phyloP scores from a whole-genome alignment of 163 green algal genomes.

The Botryococcus braunii region DNA sequence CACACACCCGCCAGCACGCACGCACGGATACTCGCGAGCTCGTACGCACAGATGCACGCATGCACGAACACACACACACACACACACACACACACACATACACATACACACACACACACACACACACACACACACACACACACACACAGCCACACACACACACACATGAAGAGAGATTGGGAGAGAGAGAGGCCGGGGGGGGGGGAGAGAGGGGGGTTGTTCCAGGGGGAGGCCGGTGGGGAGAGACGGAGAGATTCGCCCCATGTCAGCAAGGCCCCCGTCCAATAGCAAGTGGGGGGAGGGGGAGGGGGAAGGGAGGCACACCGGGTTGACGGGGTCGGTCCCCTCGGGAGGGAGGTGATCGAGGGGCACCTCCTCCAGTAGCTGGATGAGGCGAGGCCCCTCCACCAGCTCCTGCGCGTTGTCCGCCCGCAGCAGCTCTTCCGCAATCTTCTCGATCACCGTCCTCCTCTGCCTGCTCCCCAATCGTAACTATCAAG shows the following conservation, averaged over 20 bases:
- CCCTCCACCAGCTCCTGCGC: conserved; percentile 30
- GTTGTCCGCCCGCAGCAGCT: conserved; percentile 25
- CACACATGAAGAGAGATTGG: no score
- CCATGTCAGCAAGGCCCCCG: not conserved
- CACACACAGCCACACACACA: no score
- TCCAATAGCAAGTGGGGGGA: not conserved
- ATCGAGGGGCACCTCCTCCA: conserved; percentile 7
- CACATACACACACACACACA: no score
- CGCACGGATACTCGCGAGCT: no score
- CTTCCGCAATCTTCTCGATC: conserved; percentile 31
- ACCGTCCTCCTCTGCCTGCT: conserved; percentile 19
- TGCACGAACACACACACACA: no score
- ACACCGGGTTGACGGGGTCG: not conserved
- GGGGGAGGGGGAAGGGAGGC: not conserved
- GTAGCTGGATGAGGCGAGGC: conserved; percentile 29
- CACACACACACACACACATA: no score
- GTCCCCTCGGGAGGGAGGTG: not conserved
- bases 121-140: no score
- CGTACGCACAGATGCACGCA: no score
- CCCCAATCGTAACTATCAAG: not conserved
- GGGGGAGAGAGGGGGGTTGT: not conserved
- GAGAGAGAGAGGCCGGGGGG: no score
- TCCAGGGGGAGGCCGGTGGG: not conserved
- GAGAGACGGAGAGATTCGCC: not conserved
- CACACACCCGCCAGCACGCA: no score